Evolutionary conservation across 1,284 basidiomycete genomes (phyloP).

Genomic region (Ganoderma leucocontextum): DNA sequence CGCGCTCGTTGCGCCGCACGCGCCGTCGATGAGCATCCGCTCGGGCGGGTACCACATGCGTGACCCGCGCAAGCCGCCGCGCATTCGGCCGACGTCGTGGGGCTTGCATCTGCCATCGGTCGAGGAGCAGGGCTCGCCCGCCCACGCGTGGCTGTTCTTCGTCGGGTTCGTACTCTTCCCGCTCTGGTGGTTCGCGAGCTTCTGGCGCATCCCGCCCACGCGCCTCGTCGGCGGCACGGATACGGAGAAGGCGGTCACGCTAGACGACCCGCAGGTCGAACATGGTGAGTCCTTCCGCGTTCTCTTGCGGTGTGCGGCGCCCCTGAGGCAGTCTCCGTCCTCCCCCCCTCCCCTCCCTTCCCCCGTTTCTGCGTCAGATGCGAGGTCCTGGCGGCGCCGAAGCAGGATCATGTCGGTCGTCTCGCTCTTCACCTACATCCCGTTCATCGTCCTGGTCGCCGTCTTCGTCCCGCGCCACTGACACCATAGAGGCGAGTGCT

Average conservation of each 20-base stretch:
- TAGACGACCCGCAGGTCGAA: constrained; percentile 83
- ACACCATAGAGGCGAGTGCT: constrained; percentile 11
- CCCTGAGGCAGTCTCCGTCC: constrained; percentile 13
- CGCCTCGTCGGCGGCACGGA: constrained; percentile 65
- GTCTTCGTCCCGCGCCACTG: constrained; percentile 57
- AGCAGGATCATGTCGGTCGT: constrained; percentile 75
- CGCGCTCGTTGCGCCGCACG: constrained; percentile 77
- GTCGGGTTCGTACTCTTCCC: constrained; percentile 77
- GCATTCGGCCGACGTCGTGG: constrained; percentile 67
- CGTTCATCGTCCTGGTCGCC: constrained; percentile 76
- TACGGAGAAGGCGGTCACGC: constrained; percentile 72
- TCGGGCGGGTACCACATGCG: constrained; percentile 78
- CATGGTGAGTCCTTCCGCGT: constrained; percentile 57
- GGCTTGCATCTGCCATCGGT: constrained; percentile 54
- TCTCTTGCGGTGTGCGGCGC: constrained; percentile 7
- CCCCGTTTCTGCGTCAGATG: constrained; percentile 57
- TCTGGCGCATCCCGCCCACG: constrained; percentile 67
- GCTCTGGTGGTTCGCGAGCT: constrained; percentile 78
- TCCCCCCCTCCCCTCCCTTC: not conserved
- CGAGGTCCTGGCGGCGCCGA: constrained; percentile 72
- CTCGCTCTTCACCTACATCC: constrained; percentile 78
- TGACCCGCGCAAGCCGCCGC: constrained; percentile 73
- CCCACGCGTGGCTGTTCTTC: constrained; percentile 81
- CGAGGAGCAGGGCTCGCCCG: constrained; percentile 69
- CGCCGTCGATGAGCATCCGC: constrained; percentile 63